These are phyloP conservation scores for Pelargonium fulgidum DNA, from an alignment of 441 rosid genomes.

Conservation along the genomic window DNA sequence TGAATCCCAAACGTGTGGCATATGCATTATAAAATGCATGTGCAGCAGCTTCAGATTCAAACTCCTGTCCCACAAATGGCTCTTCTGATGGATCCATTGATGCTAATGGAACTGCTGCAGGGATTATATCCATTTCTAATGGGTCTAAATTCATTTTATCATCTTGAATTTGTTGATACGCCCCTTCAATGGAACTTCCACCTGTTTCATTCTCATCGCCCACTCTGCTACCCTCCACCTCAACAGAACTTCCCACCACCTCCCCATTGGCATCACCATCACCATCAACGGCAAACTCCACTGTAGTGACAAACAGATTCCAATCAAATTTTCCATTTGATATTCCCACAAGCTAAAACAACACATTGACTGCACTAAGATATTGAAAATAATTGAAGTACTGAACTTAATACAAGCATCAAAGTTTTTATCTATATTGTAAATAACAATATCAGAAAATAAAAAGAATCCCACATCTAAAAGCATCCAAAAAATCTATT, in stretches of 20 bases:
- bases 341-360: no score
- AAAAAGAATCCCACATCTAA: no score
- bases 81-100: slow-evolving; percentile 33
- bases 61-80: slow-evolving; percentile 86
- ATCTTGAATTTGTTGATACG: slow-evolving; percentile 38
- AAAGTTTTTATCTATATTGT: no score
- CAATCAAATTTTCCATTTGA: background rate
- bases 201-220: slow-evolving; percentile 48
- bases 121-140: slow-evolving; percentile 27
- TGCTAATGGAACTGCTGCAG: slow-evolving; percentile 19
- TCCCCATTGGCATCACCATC: slow-evolving; percentile 33
- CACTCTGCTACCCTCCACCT: slow-evolving; percentile 32
- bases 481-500: no score
- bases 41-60: slow-evolving; percentile 85
- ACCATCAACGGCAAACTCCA: background rate
- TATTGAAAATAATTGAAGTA: background rate
- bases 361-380: background rate
- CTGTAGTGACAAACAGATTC: background rate
- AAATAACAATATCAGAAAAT: no score
- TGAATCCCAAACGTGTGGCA: slow-evolving; percentile 75
- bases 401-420: background rate
- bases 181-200: slow-evolving; percentile 44
- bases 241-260: slow-evolving; percentile 33
- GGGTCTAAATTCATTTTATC: slow-evolving; percentile 46
- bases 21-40: slow-evolving; percentile 86